Percentiles rank a stretch among this genome's conserved stretches.
These are phyloP conservation scores for Cyphellophora attinorum DNA, from an alignment of 2,329 filamentous ascomycete species.

Conservation along the genomic window DNA sequence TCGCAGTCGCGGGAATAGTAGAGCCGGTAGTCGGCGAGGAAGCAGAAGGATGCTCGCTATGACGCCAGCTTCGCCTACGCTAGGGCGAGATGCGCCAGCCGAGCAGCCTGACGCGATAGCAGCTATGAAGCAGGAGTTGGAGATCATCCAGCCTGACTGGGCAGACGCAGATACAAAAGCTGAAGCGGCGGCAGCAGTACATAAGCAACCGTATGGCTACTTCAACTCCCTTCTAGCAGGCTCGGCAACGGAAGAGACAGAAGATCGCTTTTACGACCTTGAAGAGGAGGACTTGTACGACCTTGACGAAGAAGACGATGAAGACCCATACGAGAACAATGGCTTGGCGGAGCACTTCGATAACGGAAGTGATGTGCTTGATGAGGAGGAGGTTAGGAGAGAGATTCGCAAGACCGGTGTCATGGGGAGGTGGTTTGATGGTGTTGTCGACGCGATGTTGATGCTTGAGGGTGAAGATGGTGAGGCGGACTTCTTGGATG, in stretches of 20 bases:
- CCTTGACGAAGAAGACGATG: constrained; percentile 10
- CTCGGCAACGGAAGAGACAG: too few relatives aligned
- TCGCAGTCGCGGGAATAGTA: constrained; percentile 9
- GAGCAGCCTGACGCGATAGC: constrained; percentile 12
- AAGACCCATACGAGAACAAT: constrained; percentile 15
- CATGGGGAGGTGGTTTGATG: constrained; percentile 49
- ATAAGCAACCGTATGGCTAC: too few relatives aligned
- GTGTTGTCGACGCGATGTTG: constrained; percentile 37
- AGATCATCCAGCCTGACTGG: constrained; percentile 14
- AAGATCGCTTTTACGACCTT: too few relatives aligned
- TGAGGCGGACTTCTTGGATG: background rate
- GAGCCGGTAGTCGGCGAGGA: constrained; percentile 20
- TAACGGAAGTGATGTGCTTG: constrained; percentile 31
- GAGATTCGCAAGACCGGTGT: constrained; percentile 46
- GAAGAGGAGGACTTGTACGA: too few relatives aligned
- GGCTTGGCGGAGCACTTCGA: constrained; percentile 22
- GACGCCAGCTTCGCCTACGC: constrained; percentile 23
- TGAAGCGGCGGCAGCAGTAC: constrained; percentile 18
- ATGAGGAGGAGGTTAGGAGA: constrained; percentile 44
- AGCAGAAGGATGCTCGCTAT: constrained; percentile 28
- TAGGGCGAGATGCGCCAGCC: too few relatives aligned
- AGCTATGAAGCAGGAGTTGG: background rate
- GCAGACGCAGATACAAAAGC: constrained; percentile 17
- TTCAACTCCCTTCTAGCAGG: too few relatives aligned
- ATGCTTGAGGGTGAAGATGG: constrained; percentile 11